phyloP scores from a whole-genome alignment of 345 rosid species.

The Conringia planisiliqua region DNA sequence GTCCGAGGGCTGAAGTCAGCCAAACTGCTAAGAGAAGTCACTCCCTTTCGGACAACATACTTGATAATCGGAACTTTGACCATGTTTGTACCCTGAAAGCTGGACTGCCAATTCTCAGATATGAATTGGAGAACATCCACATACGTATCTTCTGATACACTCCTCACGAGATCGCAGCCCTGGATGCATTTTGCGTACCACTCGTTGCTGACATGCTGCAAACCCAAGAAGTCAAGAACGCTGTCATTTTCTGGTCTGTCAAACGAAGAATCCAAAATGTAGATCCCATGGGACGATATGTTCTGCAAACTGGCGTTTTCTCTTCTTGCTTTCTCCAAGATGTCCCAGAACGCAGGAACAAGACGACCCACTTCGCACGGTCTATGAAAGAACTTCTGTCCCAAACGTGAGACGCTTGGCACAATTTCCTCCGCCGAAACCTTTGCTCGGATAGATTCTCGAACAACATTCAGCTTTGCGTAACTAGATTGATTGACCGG shows the following conservation, averaged over 20 bases:
- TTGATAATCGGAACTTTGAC: constrained; percentile 47
- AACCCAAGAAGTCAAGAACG: constrained; percentile 52
- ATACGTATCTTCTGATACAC: constrained; percentile 51
- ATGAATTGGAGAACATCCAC: constrained; percentile 47
- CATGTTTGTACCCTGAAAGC: constrained; percentile 37
- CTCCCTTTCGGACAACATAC: constrained; percentile 40
- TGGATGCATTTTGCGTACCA: constrained; percentile 69
- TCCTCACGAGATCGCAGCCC: constrained; percentile 47
- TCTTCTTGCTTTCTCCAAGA: constrained; percentile 47
- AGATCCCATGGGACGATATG: constrained; percentile 57
- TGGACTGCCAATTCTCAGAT: constrained; percentile 50
- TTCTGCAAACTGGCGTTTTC: constrained; percentile 49
- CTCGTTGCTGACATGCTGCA: constrained; percentile 37
- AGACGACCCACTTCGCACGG: constrained; percentile 59
- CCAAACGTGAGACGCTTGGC: constrained; percentile 50
- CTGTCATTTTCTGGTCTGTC: constrained; percentile 38
- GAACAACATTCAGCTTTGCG: constrained; percentile 38
- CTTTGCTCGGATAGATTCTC: constrained; percentile 41
- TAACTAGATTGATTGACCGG: constrained; percentile 45
- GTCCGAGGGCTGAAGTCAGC: background rate
- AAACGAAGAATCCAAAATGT: constrained; percentile 46
- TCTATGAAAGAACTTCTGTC: constrained; percentile 60
- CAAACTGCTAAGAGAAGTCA: constrained; percentile 39
- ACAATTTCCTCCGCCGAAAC: constrained; percentile 44
- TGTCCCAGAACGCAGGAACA: constrained; percentile 54